These are phyloP conservation scores for Penicillium palitans DNA, from an alignment of 2,329 filamentous ascomycete genomes.

Conservation along the genomic window DNA sequence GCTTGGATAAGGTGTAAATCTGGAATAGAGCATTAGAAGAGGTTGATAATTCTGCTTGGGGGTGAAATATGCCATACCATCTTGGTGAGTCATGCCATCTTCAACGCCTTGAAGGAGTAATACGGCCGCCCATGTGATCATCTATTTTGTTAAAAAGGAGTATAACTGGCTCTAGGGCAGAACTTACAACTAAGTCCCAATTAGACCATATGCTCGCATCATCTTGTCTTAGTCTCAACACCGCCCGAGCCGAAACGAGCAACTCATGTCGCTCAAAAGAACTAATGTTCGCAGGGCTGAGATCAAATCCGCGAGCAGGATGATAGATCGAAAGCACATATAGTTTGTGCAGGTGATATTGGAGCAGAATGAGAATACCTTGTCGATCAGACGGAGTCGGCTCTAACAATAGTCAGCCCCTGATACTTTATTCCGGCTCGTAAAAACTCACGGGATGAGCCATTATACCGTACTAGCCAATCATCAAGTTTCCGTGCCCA, in stretches of 20 bases:
- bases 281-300: slow-evolving; percentile 30
- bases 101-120: slow-evolving; percentile 30
- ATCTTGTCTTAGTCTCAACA: slow-evolving; percentile 30
- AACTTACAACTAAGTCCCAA: slow-evolving; percentile 33
- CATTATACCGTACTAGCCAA: slow-evolving; percentile 34
- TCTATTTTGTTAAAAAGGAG: slow-evolving; percentile 15
- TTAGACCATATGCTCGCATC: slow-evolving; percentile 36
- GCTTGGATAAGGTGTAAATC: slow-evolving; percentile 30
- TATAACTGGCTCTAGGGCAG: background rate
- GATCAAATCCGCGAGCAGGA: slow-evolving; percentile 31
- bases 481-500: slow-evolving; percentile 33
- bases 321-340: slow-evolving; percentile 35
- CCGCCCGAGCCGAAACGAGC: slow-evolving; percentile 32
- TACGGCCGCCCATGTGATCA: slow-evolving; percentile 34
- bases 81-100: slow-evolving; percentile 32
- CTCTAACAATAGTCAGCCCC: slow-evolving; percentile 14
- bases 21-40: slow-evolving; percentile 4
- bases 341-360: slow-evolving; percentile 34
- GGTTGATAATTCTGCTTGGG: background rate
- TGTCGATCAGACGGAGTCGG: slow-evolving; percentile 31
- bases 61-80: slow-evolving; percentile 19
- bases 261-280: slow-evolving; percentile 30
- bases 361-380: slow-evolving; percentile 33
- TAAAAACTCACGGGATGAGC: slow-evolving; percentile 25
- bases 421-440: background rate